Base-by-base conservation (phyloP, 169 alveolate genomes). In the Eimeria sp. region DNA sequence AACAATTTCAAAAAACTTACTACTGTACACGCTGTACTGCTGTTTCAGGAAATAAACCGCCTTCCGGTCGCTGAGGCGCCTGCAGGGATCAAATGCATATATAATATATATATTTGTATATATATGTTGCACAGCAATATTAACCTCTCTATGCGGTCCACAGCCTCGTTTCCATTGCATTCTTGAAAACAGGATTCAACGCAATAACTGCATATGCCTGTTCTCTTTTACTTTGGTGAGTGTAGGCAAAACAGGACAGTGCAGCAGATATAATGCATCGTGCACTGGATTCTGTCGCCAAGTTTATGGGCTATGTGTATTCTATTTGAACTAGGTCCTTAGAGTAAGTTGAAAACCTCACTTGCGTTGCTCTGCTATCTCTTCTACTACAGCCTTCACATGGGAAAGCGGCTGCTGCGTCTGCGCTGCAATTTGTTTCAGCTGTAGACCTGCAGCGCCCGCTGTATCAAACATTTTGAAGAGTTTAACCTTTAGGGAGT, bases 291-390 rank as follows among this genome's bases (percentile, higher is more conserved):
- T 18, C 72, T 18, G 72, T 23, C 37, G n/a, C 2, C 33, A 37
- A 0, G 72, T 25, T 64, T 16, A 27, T 64, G 72, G 13, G n/a
- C 14, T 11, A 25, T 64, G 16, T 20, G 72, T 6, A 9, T 64
- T 23, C 72, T 11, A 64, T 25, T 20, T 9, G 72, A 64, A 20
- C 16, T 1, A 3, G 23, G 10, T 2, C 9, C 23, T 16, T 56
- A 16, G 23, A 68, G 10, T 9, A 68, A 49, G 23, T 8, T 9
- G 11, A 37, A 20, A 40, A 13, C 9, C 96, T 82, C 54, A 95
- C 97, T 95, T 95, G 20, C 97, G 74, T n/a, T 80, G 97, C 56
- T 95, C 97, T 4, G 97, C 97, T 10, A 95, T 95, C 64, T 95
- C 97, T 20, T 95, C 97, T 20, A 95, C 95, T 37, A 89, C 74